These are phyloP conservation scores for Andrographis paniculata DNA, from an alignment of 305 asterid genomes.

Conservation along the genomic window DNA sequence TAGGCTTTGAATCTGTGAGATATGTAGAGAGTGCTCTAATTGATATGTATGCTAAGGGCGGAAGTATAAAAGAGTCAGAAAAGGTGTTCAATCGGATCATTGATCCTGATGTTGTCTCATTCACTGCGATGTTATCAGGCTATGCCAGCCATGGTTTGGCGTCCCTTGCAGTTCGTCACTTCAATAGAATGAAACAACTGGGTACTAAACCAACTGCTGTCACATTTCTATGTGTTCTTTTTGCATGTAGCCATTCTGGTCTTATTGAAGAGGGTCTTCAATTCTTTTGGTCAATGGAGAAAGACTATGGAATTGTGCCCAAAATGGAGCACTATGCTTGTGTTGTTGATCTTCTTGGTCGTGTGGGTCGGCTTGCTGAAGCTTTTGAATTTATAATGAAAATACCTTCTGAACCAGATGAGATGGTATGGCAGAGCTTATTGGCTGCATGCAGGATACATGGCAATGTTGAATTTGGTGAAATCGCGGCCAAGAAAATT, in stretches of 20 bases:
- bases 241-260: constrained; percentile 52
- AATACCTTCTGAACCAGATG: constrained; percentile 41
- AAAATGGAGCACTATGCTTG: constrained; percentile 44
- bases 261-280: constrained; percentile 41
- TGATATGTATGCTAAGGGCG: constrained; percentile 58
- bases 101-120: constrained; percentile 33
- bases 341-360: constrained; percentile 45
- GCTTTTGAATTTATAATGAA: constrained; percentile 32
- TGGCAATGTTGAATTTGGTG: constrained; percentile 38
- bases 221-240: constrained; percentile 42
- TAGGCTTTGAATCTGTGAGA: constrained; percentile 26
- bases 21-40: constrained; percentile 37
- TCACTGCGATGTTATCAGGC: constrained; percentile 44
- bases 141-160: constrained; percentile 46
- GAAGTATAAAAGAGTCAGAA: constrained; percentile 34
- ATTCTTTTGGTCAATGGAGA: constrained; percentile 33
- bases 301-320: constrained; percentile 29
- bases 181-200: constrained; percentile 33
- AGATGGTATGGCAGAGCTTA: constrained; percentile 45
- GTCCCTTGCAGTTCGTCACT: constrained; percentile 30
- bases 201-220: constrained; percentile 30
- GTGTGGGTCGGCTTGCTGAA: constrained; percentile 33
- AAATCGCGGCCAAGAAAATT: constrained; percentile 36
- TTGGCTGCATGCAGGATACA: constrained; percentile 44
- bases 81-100: constrained; percentile 24